Base-by-base conservation (phyloP, 345 rosid species). In the Arabidopsis suecica region DNA sequence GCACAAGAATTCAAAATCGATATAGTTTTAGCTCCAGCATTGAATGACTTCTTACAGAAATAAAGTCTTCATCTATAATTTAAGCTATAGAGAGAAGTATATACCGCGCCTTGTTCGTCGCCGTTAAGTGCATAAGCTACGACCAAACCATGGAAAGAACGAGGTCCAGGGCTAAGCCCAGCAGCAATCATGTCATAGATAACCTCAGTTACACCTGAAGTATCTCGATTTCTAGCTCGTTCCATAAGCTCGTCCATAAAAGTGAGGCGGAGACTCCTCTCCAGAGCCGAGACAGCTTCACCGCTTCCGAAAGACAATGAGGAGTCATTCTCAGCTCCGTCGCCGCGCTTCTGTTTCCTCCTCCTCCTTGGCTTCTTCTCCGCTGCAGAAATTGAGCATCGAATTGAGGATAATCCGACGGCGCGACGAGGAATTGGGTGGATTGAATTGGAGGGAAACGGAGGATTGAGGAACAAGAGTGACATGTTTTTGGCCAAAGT, bases 181-280 rank as follows among this genome's bases (percentile, higher is more conserved):
- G 97, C 97, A 10, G 98, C 97, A 63, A 94, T 75, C 98, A 94
- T 94, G 81, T 94, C 98, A 49, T 88, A 89, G 55, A 94, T 88
- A 80, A 91, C 91, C 12, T 88, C 90, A 2, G 89, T 84, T 6
- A 88, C 98, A 11, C 89, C 94, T 20, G 66, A 50, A 1, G 86
- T 14, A 45, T 93, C 94, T 2, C 91, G 83, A 68, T 82, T 87
- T 85, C 97, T 81, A 0, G 98, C 91, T 58, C 88, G 87, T 30
- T 73, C 84, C 97, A 88, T 94, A 78, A 94, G 84, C 72, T 91
- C 98, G 75, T 94, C 98, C 98, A 94, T 89, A 82, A 94, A 94
- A 10, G 86, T 77, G 63, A 88, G 83, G 5, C 98, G 91, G 40
- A 94, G 93, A 49, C 85, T 73, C 80, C 89, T 90, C 89, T 94